phyloP scores from a whole-genome alignment of 306 rosid genomes.

The Comarum palustre region DNA sequence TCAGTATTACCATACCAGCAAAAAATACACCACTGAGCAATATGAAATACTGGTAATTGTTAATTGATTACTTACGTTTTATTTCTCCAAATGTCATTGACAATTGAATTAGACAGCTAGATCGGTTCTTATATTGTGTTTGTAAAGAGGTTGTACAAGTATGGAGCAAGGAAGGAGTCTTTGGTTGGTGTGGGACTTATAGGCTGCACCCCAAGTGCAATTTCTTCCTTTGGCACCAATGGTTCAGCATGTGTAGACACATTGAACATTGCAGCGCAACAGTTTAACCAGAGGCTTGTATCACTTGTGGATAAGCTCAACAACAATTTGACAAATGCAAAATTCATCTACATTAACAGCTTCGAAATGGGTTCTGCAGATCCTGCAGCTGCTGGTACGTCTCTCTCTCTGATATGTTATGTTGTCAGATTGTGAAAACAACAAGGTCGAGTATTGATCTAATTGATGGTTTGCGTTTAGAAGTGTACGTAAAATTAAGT shows the following conservation, averaged over 20 bases:
- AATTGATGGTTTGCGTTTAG: background rate
- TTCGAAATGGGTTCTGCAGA: slow-evolving; percentile 18
- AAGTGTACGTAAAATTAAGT: too few relatives aligned
- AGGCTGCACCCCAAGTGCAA: slow-evolving; percentile 39
- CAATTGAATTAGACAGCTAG: background rate
- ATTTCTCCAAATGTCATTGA: background rate
- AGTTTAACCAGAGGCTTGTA: slow-evolving; percentile 44
- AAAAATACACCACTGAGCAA: background rate
- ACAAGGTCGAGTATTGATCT: background rate
- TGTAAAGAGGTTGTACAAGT: slow-evolving; percentile 4
- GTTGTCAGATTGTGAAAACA: background rate
- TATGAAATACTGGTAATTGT: slow-evolving; percentile 11
- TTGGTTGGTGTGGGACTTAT: slow-evolving; percentile 21
- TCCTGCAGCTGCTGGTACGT: slow-evolving; percentile 16
- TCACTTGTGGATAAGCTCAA: slow-evolving; percentile 37
- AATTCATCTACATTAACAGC: slow-evolving; percentile 36
- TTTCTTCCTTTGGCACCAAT: slow-evolving; percentile 24
- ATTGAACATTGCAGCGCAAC: slow-evolving; percentile 28
- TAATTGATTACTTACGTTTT: background rate
- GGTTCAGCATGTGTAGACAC: slow-evolving; percentile 42
- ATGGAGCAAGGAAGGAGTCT: slow-evolving; percentile 18
- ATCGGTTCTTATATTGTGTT: background rate
- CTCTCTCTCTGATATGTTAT: background rate
- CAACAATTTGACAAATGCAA: slow-evolving; percentile 25
- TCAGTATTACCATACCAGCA: slow-evolving; percentile 14